phyloP scores from a whole-genome alignment of 345 rosid species.

The Sisymbrium altissimum region DNA sequence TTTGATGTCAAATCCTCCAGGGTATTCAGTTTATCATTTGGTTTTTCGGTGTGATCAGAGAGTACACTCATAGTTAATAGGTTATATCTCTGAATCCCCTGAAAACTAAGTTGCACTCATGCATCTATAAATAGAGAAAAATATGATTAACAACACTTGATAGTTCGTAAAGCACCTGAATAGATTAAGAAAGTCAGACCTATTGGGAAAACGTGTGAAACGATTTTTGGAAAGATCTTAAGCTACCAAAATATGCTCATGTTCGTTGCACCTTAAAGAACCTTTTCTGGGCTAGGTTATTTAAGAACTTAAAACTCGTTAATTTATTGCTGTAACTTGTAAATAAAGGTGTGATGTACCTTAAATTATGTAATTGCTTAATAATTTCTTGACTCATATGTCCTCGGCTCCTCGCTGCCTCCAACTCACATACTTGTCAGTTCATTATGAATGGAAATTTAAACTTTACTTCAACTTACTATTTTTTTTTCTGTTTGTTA shows the following conservation, averaged over 20 bases:
- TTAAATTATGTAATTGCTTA: background rate
- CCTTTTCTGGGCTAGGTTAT: background rate
- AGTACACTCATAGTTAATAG: background rate
- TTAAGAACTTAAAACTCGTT: background rate
- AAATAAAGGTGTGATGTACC: background rate
- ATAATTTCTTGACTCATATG: background rate
- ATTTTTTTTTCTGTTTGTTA: no score
- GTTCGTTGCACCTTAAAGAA: background rate
- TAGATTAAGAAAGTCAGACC: background rate
- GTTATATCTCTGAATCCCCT: background rate
- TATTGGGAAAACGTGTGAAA: background rate
- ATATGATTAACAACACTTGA: background rate
- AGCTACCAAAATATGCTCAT: slow-evolving; percentile 16
- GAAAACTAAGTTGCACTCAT: background rate
- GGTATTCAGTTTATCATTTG: slow-evolving; percentile 25
- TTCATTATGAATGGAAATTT: background rate
- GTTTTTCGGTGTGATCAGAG: background rate
- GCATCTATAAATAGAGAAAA: background rate
- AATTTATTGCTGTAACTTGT: background rate
- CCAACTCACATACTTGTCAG: background rate
- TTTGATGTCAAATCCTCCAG: slow-evolving; percentile 64
- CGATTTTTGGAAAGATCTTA: slow-evolving; percentile 18
- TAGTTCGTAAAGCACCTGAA: background rate
- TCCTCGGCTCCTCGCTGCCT: slow-evolving; percentile 1
- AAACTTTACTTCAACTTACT: background rate